Base-by-base conservation (phyloP, 2,329 filamentous ascomycete genomes). In the Tolypocladium inflatum region DNA sequence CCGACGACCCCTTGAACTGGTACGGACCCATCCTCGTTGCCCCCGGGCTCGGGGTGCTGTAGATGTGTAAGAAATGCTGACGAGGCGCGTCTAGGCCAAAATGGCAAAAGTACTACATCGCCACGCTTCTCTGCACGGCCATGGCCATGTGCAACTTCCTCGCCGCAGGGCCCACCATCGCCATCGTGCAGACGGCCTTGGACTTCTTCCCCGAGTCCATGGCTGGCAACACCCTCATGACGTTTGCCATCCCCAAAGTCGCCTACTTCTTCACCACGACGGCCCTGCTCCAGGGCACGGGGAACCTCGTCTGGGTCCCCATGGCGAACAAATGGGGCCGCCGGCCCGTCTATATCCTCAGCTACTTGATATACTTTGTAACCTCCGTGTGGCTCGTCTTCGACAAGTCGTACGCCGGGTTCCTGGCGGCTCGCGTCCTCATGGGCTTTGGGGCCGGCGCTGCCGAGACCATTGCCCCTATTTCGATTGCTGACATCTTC, bases 101-200 rank as follows among this genome's bases (percentile, higher is more conserved):
- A 68, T 68, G 71, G 62, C 79, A 76, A 62, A 78, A 80, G 55
- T 73, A 75, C 60, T 82, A 80, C 65, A 77, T 78, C 42, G 78
- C 79, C 10, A 64, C 70, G 54, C 68, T 81, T 17, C 74, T 82
- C 39, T 82, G 78, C 64, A 60, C 78, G 4, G 79, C 80, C 56
- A 82, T 83, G 71, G 72, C 81, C 60, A 74, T 83, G 67, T 80
- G 75, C 68, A 83, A 83, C 66, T 83, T 83, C 61, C 68, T 83
- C 5, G 79, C 80, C 0, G 81, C 79, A n/a, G 81, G 77, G 0
- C 80, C 80, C 3, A 75, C 76, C 3, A 76, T 83, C 37, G 79
- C 78, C 57, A 77, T 83, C 45, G 67, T 78, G 13, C 63, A 73
- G 3, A 79, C 76, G 5, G 75, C 79, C 4, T 61, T 73, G 9